Base-by-base conservation (phyloP, 1,284 basidiomycete species). In the Fomitopsis schrenkii region DNA sequence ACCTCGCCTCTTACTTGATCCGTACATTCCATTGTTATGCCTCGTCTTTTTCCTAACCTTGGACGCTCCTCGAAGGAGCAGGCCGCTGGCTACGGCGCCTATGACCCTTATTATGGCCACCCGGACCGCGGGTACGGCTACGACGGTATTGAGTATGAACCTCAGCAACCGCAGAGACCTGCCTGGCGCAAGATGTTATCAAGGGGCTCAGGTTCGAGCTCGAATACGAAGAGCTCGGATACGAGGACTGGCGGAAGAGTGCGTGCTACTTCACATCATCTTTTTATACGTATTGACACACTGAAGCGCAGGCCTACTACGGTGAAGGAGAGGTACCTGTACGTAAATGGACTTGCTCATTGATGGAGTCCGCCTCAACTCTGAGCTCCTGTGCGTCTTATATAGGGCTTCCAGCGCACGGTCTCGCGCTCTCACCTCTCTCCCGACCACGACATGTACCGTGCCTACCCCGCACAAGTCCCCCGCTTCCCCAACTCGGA, bases 1-100 rank as follows among this genome's bases (percentile, higher is more conserved):
- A 40, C 38, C 57, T 61, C 35, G 48, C 61, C 40, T 26, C 60
- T 63, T 45, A 36, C 36, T 58, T 48, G 42, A 19, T 60, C 30
- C 19, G 52, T 36, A 57, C 56, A 54, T 36, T 42, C 53, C 50
- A n/a, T 54, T 55, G 55, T 15, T 41, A 73, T 73, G 72, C 71
- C 71, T 59, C 70, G 71, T 40, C 59, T 74, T 12, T 72, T 74
- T 59, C 67, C 68, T 30, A 67, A 64, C 22, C 65, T 72, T 28
- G 65, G 68, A 58, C 70, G 72, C 50, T 70, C 71, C 61, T 70
- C 71, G 35, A 70, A 65, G 63, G 67, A 68, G 40, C 62, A 65
- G 12, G 63, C 55, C 55, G 59, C 63, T 45, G 59, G 62, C 30
- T 68, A 70, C 58, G 68, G 69, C 15, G 62, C 64, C 36, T 67